These are phyloP conservation scores for Candida rishiriensis DNA, from an alignment of 805 yeast species.

Conservation along the genomic window DNA sequence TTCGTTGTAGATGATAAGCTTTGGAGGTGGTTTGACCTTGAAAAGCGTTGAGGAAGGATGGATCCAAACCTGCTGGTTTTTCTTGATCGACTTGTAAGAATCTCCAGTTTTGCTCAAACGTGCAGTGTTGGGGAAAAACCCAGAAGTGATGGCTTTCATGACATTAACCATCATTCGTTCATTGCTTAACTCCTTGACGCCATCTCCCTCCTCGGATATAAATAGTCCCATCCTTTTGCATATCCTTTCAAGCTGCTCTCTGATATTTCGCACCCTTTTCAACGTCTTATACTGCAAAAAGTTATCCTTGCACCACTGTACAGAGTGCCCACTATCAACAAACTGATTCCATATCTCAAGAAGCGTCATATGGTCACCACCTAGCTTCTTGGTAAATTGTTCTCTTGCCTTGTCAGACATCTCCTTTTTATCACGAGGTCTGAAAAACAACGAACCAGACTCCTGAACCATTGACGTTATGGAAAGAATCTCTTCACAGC, in stretches of 20 bases:
- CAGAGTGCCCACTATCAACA: conserved; percentile 61
- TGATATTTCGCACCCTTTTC: conserved; percentile 60
- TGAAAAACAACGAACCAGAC: conserved; percentile 60
- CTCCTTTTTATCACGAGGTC: conserved; percentile 64
- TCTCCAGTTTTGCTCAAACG: conserved; percentile 60
- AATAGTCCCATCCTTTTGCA: conserved; percentile 52
- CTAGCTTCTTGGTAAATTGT: conserved; percentile 42
- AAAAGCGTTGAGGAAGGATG: conserved; percentile 84
- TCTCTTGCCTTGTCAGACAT: conserved; percentile 63
- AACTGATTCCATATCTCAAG: conserved; percentile 76
- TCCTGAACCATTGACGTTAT: conserved; percentile 83
- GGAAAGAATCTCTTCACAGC: conserved; percentile 64
- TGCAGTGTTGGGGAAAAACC: conserved; percentile 67
- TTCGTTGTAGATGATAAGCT: conserved; percentile 73
- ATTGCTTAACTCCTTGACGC: conserved; percentile 25
- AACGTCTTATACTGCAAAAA: conserved; percentile 74
- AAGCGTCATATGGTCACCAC: conserved; percentile 78
- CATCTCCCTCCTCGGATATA: conserved; percentile 23
- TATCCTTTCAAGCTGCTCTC: conserved; percentile 61
- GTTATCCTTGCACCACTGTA: conserved; percentile 82
- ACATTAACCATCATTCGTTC: conserved; percentile 31
- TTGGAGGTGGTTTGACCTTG: conserved; percentile 66
- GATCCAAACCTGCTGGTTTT: conserved; percentile 66
- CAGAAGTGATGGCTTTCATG: conserved; percentile 56
- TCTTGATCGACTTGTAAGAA: conserved; percentile 59